These are phyloP conservation scores for Paramyrothecium sp. DNA, from an alignment of 2,329 filamentous ascomycete species.

Conservation along the genomic window DNA sequence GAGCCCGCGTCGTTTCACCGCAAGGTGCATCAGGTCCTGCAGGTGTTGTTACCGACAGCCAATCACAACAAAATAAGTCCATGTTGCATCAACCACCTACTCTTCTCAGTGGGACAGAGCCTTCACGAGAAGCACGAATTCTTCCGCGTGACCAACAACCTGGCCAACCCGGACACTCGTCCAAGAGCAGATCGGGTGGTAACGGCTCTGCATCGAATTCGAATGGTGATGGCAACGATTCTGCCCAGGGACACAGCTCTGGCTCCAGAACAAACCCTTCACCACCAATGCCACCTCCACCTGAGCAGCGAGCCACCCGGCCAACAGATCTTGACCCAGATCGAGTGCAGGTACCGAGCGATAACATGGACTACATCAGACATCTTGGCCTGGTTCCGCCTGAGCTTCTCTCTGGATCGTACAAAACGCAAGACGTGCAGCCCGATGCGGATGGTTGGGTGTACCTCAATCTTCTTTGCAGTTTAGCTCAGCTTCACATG, in stretches of 20 bases:
- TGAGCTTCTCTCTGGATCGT: conserved; percentile 45
- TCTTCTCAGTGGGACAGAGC: conserved; percentile 23
- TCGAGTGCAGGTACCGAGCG: conserved; percentile 69
- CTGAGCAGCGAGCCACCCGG: conserved; percentile 74
- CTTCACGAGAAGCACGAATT: conserved; percentile 49
- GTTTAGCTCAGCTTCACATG: conserved; percentile 81
- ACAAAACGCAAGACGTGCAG: conserved; percentile 43
- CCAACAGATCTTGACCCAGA: conserved; percentile 76
- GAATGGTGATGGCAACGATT: conserved; percentile 45
- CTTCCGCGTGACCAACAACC: conserved; percentile 27
- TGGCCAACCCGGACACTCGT: conserved; percentile 15
- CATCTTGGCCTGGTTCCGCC: conserved; percentile 68
- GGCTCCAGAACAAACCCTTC: conserved; percentile 35
- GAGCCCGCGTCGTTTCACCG: conserved; percentile 4
- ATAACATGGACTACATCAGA: conserved; percentile 79
- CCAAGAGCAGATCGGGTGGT: conserved; percentile 39
- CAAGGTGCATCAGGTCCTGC: conserved; percentile 1
- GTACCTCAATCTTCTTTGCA: conserved; percentile 77
- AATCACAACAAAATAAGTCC: conserved; percentile 17
- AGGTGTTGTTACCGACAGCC: conserved; percentile 23
- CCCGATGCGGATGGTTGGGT: conserved; percentile 74
- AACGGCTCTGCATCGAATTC: conserved; percentile 46
- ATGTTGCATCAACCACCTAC: conserved; percentile 34
- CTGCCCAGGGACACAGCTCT: conserved; percentile 30
- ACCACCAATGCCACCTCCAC: conserved; percentile 36